phyloP scores from a whole-genome alignment of 306 rosid species.

The Phaseolus lunatus region DNA sequence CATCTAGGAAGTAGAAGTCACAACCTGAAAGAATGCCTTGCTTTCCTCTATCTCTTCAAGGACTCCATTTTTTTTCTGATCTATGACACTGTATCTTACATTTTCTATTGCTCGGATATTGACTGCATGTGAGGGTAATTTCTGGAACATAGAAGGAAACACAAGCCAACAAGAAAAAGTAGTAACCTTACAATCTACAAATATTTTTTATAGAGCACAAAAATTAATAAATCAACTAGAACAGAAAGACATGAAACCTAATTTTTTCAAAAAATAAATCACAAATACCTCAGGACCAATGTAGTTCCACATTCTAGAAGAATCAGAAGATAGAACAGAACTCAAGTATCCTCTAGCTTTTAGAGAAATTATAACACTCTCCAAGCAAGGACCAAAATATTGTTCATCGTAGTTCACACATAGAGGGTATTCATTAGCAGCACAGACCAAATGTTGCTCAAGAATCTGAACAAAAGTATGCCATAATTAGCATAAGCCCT shows the following conservation, averaged over 20 bases:
- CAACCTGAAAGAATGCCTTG: constrained; percentile 94
- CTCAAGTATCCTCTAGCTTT: constrained; percentile 67
- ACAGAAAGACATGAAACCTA: constrained; percentile 39
- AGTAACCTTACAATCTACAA: not conserved
- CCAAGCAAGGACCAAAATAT: constrained; percentile 75
- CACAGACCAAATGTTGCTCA: constrained; percentile 88
- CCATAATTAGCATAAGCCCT: constrained; percentile 37
- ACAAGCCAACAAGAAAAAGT: constrained; percentile 20
- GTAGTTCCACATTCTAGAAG: constrained; percentile 75
- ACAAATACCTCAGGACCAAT: constrained; percentile 75
- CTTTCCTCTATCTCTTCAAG: constrained; percentile 99
- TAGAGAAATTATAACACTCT: constrained; percentile 60
- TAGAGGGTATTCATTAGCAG: constrained; percentile 82
- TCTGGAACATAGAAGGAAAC: constrained; percentile 54
- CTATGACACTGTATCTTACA: constrained; percentile 71
- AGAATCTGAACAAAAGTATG: constrained; percentile 68
- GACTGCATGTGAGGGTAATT: constrained; percentile 75
- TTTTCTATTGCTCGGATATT: constrained; percentile 86
- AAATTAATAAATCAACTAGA: constrained; percentile 40
- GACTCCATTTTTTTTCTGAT: constrained; percentile 59
- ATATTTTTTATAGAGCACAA: constrained; percentile 37
- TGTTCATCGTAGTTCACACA: constrained; percentile 71
- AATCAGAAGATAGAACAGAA: constrained; percentile 58
- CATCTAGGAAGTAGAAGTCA: constrained; percentile 23
- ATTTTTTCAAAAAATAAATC: constrained; percentile 22